Conservation (phyloP, 768 basidiomycete species). For the Phlebiopsis flavidoalba region DNA sequence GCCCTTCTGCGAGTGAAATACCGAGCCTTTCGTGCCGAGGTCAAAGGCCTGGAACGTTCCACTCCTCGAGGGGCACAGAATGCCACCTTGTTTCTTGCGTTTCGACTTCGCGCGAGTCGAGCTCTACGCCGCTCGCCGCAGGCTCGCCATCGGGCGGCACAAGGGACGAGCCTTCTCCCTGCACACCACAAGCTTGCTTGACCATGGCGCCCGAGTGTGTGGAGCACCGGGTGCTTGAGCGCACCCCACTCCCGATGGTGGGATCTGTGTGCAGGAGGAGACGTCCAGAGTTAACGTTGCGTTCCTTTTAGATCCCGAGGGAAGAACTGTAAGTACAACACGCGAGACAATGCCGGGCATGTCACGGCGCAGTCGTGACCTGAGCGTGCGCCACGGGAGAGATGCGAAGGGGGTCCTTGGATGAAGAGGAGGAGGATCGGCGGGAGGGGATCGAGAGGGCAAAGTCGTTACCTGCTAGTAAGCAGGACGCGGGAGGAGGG, state of each 20-base stretch:
- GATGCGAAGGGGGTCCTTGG: conserved; percentile 26
- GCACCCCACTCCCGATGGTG: conserved; percentile 35
- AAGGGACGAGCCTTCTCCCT: conserved; percentile 23
- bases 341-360: conserved; percentile 54
- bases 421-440: conserved; percentile 32
- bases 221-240: conserved; percentile 38
- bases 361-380: conserved; percentile 68
- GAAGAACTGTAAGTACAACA: conserved; percentile 66
- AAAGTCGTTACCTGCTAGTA: conserved; percentile 64
- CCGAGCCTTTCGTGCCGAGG: conserved; percentile 32
- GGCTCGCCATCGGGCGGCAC: conserved; percentile 18
- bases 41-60: conserved; percentile 56
- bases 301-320: conserved; percentile 56
- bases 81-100: conserved; percentile 40
- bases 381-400: conserved; percentile 55
- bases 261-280: conserved; percentile 42
- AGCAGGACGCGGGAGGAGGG: conserved; percentile 67
- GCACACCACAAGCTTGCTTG: too few species aligned
- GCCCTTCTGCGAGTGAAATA: conserved; percentile 23
- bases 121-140: neutral
- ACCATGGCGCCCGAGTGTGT: too few species aligned
- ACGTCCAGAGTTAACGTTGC: conserved; percentile 70
- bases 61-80: conserved; percentile 51
- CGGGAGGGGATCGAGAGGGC: conserved; percentile 60
- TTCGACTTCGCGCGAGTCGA: conserved; percentile 38